phyloP scores from a whole-genome alignment of 148 eudicot species.

The Dianthus caryophyllus region DNA sequence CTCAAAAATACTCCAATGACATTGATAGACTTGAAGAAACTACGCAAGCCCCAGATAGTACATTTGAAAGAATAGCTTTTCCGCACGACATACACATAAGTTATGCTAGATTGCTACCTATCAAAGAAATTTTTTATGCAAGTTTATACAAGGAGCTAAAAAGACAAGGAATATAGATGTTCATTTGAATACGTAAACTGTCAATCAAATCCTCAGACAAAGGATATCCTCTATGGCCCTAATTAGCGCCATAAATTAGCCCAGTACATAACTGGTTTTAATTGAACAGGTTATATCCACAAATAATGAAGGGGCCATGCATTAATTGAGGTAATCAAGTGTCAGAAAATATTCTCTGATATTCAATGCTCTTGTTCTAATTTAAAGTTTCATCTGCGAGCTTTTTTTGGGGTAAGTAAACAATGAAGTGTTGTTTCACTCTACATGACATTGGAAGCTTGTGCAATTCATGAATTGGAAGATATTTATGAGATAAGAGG shows the following conservation, averaged over 20 bases:
- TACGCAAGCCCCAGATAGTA: not conserved
- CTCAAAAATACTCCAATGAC: not conserved
- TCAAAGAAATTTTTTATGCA: not conserved
- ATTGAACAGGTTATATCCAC: not conserved
- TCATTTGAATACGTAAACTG: not conserved
- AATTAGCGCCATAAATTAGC: not conserved
- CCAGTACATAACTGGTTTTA: not conserved
- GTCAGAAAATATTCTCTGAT: not conserved
- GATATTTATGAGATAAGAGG: not conserved
- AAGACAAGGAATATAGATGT: not conserved
- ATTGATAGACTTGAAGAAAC: not conserved
- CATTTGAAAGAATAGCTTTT: not conserved
- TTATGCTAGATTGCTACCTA: not conserved
- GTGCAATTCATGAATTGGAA: no score
- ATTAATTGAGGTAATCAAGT: not conserved
- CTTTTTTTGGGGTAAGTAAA: not conserved
- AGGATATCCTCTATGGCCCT: not conserved
- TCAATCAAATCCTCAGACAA: not conserved
- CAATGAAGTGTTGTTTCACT: not conserved
- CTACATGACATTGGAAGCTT: no score
- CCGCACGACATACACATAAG: not conserved
- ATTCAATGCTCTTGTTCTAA: not conserved
- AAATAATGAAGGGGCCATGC: no score
- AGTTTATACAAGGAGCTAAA: not conserved
- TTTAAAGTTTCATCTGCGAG: not conserved